Evolutionary conservation across 805 yeast species (phyloP).

Genomic region (Candida alai): DNA sequence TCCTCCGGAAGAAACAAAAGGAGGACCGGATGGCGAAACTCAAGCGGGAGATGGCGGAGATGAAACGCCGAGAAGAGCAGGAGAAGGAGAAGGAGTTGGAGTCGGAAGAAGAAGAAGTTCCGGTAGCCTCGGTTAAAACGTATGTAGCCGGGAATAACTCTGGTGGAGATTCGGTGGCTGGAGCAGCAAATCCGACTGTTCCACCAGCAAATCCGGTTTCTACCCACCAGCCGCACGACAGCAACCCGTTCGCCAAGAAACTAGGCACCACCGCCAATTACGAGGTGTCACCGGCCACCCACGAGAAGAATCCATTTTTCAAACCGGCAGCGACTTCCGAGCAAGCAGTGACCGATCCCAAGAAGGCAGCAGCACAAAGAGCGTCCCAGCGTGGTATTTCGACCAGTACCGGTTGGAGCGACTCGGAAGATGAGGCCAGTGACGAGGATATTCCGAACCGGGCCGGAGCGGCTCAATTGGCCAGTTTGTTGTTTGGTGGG

Average conservation of each 20-base stretch:
- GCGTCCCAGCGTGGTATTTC: slow-evolving; percentile 61
- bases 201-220: slow-evolving; percentile 10
- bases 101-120: slow-evolving; percentile 31
- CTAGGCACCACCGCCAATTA: slow-evolving; percentile 9
- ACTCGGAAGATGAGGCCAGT: slow-evolving; percentile 36
- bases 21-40: slow-evolving; percentile 57
- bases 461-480: slow-evolving; percentile 55
- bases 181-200: slow-evolving; percentile 4
- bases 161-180: neutral
- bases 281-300: slow-evolving; percentile 9
- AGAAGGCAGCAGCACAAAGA: slow-evolving; percentile 66
- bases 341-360: slow-evolving; percentile 42
- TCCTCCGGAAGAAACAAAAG: slow-evolving; percentile 53
- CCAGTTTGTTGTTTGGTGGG: slow-evolving; percentile 51
- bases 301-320: slow-evolving; percentile 51
- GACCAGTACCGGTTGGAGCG: slow-evolving; percentile 46
- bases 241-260: slow-evolving; percentile 48
- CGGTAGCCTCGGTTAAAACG: slow-evolving; percentile 19
- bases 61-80: slow-evolving; percentile 32
- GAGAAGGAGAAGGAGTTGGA: no score
- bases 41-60: slow-evolving; percentile 56
- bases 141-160: slow-evolving; percentile 14
- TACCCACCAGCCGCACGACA: slow-evolving; percentile 27
- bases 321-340: slow-evolving; percentile 38
- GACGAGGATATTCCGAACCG: slow-evolving; percentile 48